A percentile compares a stretch with the other conserved stretches of the same genome.
Evolutionary conservation across 768 basidiomycete genomes (phyloP).

Genomic region (Asterophora parasitica): DNA sequence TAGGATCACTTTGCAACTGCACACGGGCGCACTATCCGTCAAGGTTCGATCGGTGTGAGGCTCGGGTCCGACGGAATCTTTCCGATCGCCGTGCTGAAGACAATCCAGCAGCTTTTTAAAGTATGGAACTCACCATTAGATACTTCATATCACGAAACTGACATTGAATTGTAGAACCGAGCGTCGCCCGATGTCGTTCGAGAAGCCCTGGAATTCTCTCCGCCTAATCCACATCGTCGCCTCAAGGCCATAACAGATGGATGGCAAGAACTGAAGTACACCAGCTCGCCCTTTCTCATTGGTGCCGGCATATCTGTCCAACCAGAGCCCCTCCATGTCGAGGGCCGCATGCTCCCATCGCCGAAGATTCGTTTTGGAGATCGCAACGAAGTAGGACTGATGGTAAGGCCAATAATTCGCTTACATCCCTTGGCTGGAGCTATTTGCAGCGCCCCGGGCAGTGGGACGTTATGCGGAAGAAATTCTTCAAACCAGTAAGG

Average conservation of each 20-base stretch:
- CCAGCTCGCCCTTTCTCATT: slow-evolving; percentile 34
- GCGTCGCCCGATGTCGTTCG: slow-evolving; percentile 26
- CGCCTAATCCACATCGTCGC: slow-evolving; percentile 20
- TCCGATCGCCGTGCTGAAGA: slow-evolving; percentile 23
- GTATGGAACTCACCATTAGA: slow-evolving; percentile 8
- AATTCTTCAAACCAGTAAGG: slow-evolving; percentile 14
- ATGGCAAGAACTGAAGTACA: slow-evolving; percentile 31
- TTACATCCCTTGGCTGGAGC: no score
- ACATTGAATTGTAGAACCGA: slow-evolving; percentile 18
- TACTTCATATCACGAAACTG: neutral
- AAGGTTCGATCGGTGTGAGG: slow-evolving; percentile 23
- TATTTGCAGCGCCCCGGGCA: slow-evolving; percentile 19
- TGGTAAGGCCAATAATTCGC: slow-evolving; percentile 6
- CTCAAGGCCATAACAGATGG: slow-evolving; percentile 21
- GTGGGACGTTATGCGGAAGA: slow-evolving; percentile 30
- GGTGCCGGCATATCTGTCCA: slow-evolving; percentile 35
- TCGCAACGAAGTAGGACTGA: slow-evolving; percentile 2
- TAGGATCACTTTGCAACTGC: slow-evolving; percentile 25
- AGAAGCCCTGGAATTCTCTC: slow-evolving; percentile 25
- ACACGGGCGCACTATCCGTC: slow-evolving; percentile 20
- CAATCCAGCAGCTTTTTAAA: slow-evolving; percentile 26
- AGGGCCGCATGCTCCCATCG: slow-evolving; percentile 30
- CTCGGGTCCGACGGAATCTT: slow-evolving; percentile 24
- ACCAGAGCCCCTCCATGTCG: slow-evolving; percentile 24
- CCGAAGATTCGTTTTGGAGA: slow-evolving; percentile 28